Evolutionary conservation across 805 yeast species (phyloP).

Genomic region (Yarrowia sp.): DNA sequence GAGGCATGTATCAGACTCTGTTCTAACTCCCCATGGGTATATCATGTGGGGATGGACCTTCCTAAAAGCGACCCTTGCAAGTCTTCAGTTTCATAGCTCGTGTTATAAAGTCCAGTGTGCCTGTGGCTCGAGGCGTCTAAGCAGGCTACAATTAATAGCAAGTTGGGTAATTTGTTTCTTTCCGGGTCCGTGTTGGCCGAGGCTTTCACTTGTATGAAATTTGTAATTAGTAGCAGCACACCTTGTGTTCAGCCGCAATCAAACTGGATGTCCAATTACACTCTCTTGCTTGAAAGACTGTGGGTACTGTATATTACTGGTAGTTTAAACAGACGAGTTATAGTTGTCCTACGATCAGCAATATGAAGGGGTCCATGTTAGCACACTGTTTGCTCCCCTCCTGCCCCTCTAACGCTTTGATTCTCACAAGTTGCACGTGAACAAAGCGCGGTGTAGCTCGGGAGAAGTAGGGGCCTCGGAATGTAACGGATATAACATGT

Average conservation of each 20-base stretch:
- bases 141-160: neutral
- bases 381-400: neutral
- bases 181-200: neutral
- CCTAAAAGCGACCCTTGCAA: neutral
- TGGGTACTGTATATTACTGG: too few relatives aligned
- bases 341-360: too few relatives aligned
- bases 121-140: neutral
- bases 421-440: conserved; percentile 10
- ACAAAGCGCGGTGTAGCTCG: neutral
- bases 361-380: neutral
- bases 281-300: neutral
- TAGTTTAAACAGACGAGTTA: neutral
- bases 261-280: neutral
- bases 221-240: neutral
- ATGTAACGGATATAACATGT: conserved; percentile 12
- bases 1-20: neutral
- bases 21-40: neutral
- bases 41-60: neutral
- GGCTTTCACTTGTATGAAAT: neutral
- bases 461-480: conserved; percentile 18
- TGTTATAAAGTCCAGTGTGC: neutral
- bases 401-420: neutral
- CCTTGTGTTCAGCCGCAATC: neutral
- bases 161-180: neutral
- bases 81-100: neutral